Base-by-base conservation (phyloP, 176 grass and related monocot species). In the Rhynchospora pubera region DNA sequence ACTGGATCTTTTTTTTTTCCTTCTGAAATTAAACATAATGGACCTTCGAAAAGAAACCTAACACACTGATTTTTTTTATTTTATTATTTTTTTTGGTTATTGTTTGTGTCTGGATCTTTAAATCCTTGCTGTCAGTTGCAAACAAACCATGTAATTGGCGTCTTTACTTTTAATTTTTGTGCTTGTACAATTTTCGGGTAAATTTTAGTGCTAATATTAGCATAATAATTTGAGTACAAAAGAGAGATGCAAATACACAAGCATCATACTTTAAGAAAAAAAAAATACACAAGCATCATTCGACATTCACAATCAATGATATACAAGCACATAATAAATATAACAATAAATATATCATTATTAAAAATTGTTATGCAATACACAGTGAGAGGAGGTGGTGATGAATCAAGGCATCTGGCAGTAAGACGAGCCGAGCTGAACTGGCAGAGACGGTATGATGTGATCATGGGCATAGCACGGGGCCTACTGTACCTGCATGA, bases 401-500 rank as follows among this genome's bases (percentile, higher is more conserved):
- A 63, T 18, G 24, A 28, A 62, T 77, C 82, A 85, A 83, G 67
- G n/a, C 21, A 46, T 2, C 46, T 76, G 10, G 9, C 28, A 42
- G 12, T 9, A 22, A 72, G 59, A 16, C 90, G 81, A 12, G 48
- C 87, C 53, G 91, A 94, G 79, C 84, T 95, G 77, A 91, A 85
- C 0, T 99, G 96, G 96, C 60, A 71, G 21, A 84, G 87, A 46
- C 87, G 96, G 87, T 84, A 86, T 8, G 91, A 99, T 26, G 86
- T 95, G 77, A 86, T 95, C 48, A 61, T 88, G 34, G 96, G 96
- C 56, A 89, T 99, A 55, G 92, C 96, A 39, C 92, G 96, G 2
- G 96, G 96, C 12, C 91, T 99, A 69, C 83, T 99, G 21, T 99
- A 99, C 85, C 87, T 99, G 51, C 96, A 99, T 70, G 92, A 99